phyloP scores from a whole-genome alignment of 345 rosid species.

The Gynandropsis gynandra region DNA sequence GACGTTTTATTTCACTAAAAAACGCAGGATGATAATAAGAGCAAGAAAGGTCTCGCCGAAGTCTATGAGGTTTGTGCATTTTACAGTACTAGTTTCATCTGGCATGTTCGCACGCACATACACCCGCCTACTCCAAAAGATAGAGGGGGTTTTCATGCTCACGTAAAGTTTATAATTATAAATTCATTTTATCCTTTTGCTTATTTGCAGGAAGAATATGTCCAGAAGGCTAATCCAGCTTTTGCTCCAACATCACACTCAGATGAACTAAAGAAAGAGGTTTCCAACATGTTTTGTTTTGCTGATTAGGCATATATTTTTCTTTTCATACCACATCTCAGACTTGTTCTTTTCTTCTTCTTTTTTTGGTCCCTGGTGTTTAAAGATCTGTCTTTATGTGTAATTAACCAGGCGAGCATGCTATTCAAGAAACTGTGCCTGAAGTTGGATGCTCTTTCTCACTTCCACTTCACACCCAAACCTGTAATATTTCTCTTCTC shows the following conservation, averaged over 20 bases:
- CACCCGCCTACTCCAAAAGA: background rate
- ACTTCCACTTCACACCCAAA: conserved; percentile 93
- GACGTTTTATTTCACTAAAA: conserved; percentile 12
- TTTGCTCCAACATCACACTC: conserved; percentile 63
- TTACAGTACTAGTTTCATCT: background rate
- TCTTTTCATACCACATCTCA: background rate
- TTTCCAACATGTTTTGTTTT: conserved; percentile 5
- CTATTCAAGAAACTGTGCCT: conserved; percentile 75
- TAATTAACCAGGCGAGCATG: conserved; percentile 51
- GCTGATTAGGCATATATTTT: background rate
- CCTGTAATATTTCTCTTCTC: conserved; percentile 52
- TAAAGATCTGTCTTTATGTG: background rate
- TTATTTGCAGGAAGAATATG: conserved; percentile 70
- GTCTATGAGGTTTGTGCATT: conserved; percentile 81
- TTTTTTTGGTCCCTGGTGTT: conserved; percentile 4
- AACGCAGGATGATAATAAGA: conserved; percentile 85
- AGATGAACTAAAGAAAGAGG: conserved; percentile 90
- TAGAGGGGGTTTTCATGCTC: background rate
- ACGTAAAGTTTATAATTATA: background rate
- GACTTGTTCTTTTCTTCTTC: background rate
- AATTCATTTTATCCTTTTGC: conserved; percentile 10
- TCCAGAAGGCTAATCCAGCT: conserved; percentile 58
- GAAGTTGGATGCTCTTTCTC: conserved; percentile 96
- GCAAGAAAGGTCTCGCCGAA: conserved; percentile 94
- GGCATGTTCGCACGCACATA: background rate